These are phyloP conservation scores for Candida maesae DNA, from an alignment of 805 yeast genomes.

Conservation along the genomic window DNA sequence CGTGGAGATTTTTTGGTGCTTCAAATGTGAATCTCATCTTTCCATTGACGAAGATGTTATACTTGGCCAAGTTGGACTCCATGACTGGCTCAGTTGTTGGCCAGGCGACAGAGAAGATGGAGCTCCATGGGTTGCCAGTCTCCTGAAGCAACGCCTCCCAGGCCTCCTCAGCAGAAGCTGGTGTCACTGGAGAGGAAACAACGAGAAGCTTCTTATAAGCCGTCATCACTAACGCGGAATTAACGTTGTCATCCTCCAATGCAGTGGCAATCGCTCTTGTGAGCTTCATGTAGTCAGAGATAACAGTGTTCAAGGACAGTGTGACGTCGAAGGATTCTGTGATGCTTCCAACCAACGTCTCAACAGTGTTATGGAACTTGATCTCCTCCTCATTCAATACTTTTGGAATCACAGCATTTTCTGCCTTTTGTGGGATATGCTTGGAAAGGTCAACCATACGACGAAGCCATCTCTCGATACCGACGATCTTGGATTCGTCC, in stretches of 20 bases:
- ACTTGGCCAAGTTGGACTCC: slow-evolving; percentile 38
- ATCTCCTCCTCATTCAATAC: slow-evolving; percentile 42
- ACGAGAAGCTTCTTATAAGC: slow-evolving; percentile 51
- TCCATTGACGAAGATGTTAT: slow-evolving; percentile 71
- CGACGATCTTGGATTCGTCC: slow-evolving; percentile 86
- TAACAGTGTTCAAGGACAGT: slow-evolving; percentile 73
- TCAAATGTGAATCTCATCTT: slow-evolving; percentile 50
- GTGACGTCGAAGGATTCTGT: slow-evolving; percentile 56
- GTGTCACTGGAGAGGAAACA: slow-evolving; percentile 77
- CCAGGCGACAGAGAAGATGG: slow-evolving; percentile 61
- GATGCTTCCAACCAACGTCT: slow-evolving; percentile 43
- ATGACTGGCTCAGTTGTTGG: slow-evolving; percentile 45
- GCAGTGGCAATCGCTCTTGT: slow-evolving; percentile 49
- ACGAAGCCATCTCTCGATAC: slow-evolving; percentile 82
- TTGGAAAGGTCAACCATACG: slow-evolving; percentile 40
- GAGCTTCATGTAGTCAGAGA: slow-evolving; percentile 86
- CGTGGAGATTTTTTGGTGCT: slow-evolving; percentile 34
- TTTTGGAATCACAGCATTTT: neutral
- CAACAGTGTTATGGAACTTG: slow-evolving; percentile 54
- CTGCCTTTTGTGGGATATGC: slow-evolving; percentile 13
- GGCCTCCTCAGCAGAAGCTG: slow-evolving; percentile 78
- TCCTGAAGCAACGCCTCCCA: slow-evolving; percentile 47
- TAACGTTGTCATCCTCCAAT: slow-evolving; percentile 34
- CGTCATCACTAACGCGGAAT: slow-evolving; percentile 41
- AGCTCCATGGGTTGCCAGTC: slow-evolving; percentile 34